These are phyloP conservation scores for Xylaria bambusicola DNA, from an alignment of 495 filamentous ascomycete genomes.

Conservation along the genomic window DNA sequence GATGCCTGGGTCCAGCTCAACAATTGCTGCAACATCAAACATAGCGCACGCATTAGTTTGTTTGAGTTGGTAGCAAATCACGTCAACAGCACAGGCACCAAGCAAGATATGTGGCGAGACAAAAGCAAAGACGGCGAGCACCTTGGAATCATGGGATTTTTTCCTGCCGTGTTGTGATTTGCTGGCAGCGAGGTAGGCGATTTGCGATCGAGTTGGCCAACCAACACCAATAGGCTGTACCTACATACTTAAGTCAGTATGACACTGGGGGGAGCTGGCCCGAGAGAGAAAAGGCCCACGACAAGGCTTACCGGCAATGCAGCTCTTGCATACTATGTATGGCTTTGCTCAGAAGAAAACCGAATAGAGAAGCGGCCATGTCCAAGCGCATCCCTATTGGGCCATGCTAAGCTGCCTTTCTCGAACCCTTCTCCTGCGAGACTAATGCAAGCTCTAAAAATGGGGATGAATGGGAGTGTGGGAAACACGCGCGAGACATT, in stretches of 20 bases:
- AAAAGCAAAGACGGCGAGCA: background rate
- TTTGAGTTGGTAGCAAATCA: background rate
- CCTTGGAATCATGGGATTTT: background rate
- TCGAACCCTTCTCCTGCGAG: slow-evolving; percentile 29
- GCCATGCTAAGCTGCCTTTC: slow-evolving; percentile 13
- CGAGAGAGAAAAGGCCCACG: background rate
- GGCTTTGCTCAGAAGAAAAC: slow-evolving; percentile 3
- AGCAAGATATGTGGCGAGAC: background rate
- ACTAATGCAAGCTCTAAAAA: slow-evolving; percentile 47
- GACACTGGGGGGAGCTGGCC: background rate
- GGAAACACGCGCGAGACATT: background rate
- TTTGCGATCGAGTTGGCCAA: too few relatives aligned
- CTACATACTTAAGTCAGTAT: too few relatives aligned
- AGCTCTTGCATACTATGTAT: slow-evolving; percentile 9
- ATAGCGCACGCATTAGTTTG: background rate
- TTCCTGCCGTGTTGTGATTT: background rate
- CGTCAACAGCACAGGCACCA: background rate
- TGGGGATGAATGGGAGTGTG: slow-evolving; percentile 29
- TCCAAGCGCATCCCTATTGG: slow-evolving; percentile 6
- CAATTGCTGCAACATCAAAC: background rate
- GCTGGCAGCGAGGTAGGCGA: background rate
- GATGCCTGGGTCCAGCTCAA: slow-evolving; percentile 1
- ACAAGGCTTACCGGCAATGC: slow-evolving; percentile 10
- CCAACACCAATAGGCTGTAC: too few relatives aligned
- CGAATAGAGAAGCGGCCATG: slow-evolving; percentile 4